Evolutionary conservation across 169 alveolate genomes (phyloP), one percentile per base, ranked within the genome.

Genomic region (Cryptosporidium ubiquitum): DNA sequence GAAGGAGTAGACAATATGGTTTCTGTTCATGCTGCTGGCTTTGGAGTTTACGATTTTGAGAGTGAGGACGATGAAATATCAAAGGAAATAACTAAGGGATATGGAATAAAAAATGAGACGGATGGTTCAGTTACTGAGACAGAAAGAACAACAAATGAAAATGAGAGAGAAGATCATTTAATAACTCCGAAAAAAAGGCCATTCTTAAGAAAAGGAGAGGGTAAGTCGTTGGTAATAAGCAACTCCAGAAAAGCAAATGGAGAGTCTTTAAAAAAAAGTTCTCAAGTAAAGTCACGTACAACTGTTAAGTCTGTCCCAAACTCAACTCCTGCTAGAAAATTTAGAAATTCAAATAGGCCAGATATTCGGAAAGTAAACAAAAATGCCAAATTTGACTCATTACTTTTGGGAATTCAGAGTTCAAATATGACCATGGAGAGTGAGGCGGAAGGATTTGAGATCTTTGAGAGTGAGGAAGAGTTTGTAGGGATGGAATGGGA

Each of bases 201-300:
- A 39, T 79, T 60, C 61, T 31, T 79, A 16, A 79, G 49, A 40
- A 79, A 79, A 16, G 89, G 89, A 42, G 79, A 79, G 23, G 89
- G 89, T 14, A 79, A 79, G 44, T 79, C 89, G 6, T 47, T 79
- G 42, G 89, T 79, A 29, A 79, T 79, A 26, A 79, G 89, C n/a
- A 79, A 79, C 69, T 61, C 89, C 16, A 79, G 89, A 40, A 79
- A 79, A 16, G 49, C 39, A n/a, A 20, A 60, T 60, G 35, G 51
- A 40, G 58, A 79, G 5, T 33, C 71, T 37, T 10, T 23, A 2
- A 37, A 29, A 37, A 64, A 23, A 64, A 29, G 71, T 37, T 33
- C 35, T 14, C 66, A 55, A 55, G 20, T 26, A 7, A 26, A 14
- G 66, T 6, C 10, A 1, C 3, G 10, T 26, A 2, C 29, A 1